Evolutionary conservation across 2,329 filamentous ascomycete species (phyloP).

Genomic region (Neoarthrinium moseri): DNA sequence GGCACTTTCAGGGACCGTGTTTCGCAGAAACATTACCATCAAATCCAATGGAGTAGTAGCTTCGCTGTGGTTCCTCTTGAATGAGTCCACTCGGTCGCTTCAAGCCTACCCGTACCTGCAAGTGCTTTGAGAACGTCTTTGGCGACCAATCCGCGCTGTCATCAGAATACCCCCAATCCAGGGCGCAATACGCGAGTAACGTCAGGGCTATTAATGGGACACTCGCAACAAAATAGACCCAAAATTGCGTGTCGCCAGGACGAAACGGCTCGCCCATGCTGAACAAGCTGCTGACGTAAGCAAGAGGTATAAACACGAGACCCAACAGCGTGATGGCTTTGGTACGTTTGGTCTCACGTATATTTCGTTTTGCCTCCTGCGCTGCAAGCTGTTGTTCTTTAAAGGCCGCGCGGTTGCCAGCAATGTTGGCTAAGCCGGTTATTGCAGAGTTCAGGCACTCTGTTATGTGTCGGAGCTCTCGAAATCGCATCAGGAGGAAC

Average conservation of each 20-base stretch:
- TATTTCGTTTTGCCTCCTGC: too few species aligned
- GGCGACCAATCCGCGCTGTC: background rate
- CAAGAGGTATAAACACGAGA: conserved; percentile 21
- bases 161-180: conserved; percentile 22
- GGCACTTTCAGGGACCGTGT: too few species aligned
- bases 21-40: background rate
- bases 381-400: conserved; percentile 19
- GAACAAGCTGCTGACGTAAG: conserved; percentile 19
- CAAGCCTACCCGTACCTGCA: background rate
- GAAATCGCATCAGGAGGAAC: conserved; percentile 18
- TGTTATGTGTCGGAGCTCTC: conserved; percentile 19
- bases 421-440: conserved; percentile 21
- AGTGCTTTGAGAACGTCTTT: background rate
- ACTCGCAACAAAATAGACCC: conserved; percentile 19
- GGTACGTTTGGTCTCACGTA: conserved; percentile 21
- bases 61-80: background rate
- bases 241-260: conserved; percentile 16
- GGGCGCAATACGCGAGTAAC: conserved; percentile 15
- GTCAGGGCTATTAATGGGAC: conserved; percentile 17
- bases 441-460: conserved; percentile 21
- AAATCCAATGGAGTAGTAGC: background rate
- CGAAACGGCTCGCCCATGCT: conserved; percentile 19
- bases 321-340: conserved; percentile 22
- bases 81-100: too few species aligned
- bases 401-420: conserved; percentile 20